Percentiles rank a stretch among this genome's conserved stretches.
These are phyloP conservation scores for Arctostaphylos glauca DNA, from an alignment of 148 eudicot genomes.

Conservation along the genomic window DNA sequence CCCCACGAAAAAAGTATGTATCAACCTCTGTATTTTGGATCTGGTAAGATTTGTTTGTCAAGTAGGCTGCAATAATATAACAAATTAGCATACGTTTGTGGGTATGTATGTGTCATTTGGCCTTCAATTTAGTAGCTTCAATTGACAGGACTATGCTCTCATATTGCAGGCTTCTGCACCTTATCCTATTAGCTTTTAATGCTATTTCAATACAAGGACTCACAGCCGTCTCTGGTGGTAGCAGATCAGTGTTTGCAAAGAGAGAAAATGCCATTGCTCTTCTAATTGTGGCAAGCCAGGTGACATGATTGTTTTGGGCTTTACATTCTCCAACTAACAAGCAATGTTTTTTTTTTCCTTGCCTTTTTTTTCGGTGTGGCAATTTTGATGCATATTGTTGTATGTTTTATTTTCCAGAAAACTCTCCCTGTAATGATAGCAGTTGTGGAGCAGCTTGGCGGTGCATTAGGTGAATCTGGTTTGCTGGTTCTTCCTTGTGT, in stretches of 20 bases:
- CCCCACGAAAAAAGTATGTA: neutral
- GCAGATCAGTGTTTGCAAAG: constrained; percentile 61
- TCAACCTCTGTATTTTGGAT: neutral
- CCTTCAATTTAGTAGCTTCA: neutral
- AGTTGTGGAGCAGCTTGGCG: constrained; percentile 87
- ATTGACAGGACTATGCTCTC: constrained; percentile 18
- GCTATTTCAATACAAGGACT: constrained; percentile 55
- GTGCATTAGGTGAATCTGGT: constrained; percentile 82
- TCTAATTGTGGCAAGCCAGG: constrained; percentile 91
- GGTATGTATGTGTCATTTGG: neutral
- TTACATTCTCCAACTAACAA: neutral
- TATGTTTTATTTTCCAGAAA: constrained; percentile 47
- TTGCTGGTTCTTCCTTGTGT: constrained; percentile 91
- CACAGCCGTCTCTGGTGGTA: constrained; percentile 63
- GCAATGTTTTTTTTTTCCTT: neutral
- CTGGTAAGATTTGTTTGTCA: constrained; percentile 1
- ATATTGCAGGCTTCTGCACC: constrained; percentile 69
- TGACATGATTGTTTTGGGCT: constrained; percentile 25
- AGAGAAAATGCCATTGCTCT: constrained; percentile 69
- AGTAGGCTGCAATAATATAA: neutral
- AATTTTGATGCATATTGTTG: constrained; percentile 1
- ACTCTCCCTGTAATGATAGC: constrained; percentile 86
- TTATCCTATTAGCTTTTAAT: constrained; percentile 67
- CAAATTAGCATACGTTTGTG: neutral
- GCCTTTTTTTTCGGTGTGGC: neutral